Percentiles rank a stretch among this genome's conserved stretches.
phyloP scores from a whole-genome alignment of 2,329 filamentous ascomycete species.

The Madurella mycetomatis region DNA sequence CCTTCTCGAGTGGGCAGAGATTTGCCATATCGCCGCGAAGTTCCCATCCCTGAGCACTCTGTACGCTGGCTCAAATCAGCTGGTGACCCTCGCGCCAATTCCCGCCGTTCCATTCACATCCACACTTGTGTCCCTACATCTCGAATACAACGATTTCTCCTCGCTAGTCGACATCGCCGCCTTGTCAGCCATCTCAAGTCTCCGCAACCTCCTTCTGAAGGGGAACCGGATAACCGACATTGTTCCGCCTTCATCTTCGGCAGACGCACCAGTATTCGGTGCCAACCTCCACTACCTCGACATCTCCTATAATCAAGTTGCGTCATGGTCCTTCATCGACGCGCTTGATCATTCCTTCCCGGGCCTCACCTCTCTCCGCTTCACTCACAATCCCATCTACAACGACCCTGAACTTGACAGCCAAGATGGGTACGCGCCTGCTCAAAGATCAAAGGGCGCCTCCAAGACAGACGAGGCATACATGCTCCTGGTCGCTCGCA shows the following conservation, averaged over 20 bases:
- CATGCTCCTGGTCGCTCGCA: slow-evolving; percentile 79
- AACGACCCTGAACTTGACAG: slow-evolving; percentile 41
- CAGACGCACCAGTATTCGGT: slow-evolving; percentile 46
- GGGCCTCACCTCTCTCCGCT: slow-evolving; percentile 66
- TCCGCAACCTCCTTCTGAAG: slow-evolving; percentile 66
- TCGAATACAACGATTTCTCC: slow-evolving; percentile 69
- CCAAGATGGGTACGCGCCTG: slow-evolving; percentile 14
- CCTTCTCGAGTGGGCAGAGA: slow-evolving; percentile 61
- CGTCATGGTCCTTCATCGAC: slow-evolving; percentile 71
- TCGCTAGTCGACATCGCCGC: slow-evolving; percentile 53
- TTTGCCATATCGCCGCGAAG: slow-evolving; percentile 48
- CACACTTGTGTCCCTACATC: slow-evolving; percentile 58
- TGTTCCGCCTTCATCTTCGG: slow-evolving; percentile 27
- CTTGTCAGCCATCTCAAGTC: slow-evolving; percentile 46
- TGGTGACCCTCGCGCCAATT: slow-evolving; percentile 44
- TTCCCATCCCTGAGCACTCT: slow-evolving; percentile 53
- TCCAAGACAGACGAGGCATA: slow-evolving; percentile 71
- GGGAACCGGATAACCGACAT: slow-evolving; percentile 63
- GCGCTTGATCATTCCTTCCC: slow-evolving; percentile 64
- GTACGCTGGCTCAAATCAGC: slow-evolving; percentile 53
- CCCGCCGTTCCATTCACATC: slow-evolving; percentile 40
- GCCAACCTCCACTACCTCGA: slow-evolving; percentile 60
- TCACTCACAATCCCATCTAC: slow-evolving; percentile 84
- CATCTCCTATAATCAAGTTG: slow-evolving; percentile 66
- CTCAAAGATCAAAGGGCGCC: slow-evolving; percentile 37